A percentile compares a stretch with the other conserved stretches of the same genome.
phyloP scores from a whole-genome alignment of 2,329 filamentous ascomycete species.

The Chaetomiaceae sp. region DNA sequence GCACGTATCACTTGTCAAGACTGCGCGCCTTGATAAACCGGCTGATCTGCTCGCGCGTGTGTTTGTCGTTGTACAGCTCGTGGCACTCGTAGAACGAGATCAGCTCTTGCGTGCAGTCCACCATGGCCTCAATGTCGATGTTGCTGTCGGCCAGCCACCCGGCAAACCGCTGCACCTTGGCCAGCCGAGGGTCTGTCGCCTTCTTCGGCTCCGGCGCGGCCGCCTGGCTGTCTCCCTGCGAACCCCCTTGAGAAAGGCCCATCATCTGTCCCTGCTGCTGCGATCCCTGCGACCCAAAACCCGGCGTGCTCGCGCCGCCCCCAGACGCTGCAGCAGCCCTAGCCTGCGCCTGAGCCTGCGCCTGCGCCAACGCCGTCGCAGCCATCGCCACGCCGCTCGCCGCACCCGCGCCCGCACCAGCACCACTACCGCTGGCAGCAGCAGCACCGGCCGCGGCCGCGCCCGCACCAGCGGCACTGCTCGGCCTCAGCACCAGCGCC shows the following conservation, averaged over 20 bases:
- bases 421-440: constrained; percentile 10
- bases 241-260: constrained; percentile 9
- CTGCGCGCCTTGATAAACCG: constrained; percentile 53
- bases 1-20: constrained; percentile 47
- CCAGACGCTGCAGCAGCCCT: constrained; percentile 12
- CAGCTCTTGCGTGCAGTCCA: constrained; percentile 86
- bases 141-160: constrained; percentile 81
- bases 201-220: constrained; percentile 34
- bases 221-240: constrained; percentile 16
- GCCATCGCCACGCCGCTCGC: constrained; percentile 43
- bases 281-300: constrained; percentile 16
- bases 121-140: constrained; percentile 75
- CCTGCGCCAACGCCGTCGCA: constrained; percentile 41
- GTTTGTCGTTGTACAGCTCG: constrained; percentile 56
- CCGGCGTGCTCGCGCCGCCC: constrained; percentile 6
- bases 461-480: constrained; percentile 23
- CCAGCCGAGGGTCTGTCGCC: constrained; percentile 50
- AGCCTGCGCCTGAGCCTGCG: constrained; percentile 41
- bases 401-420: constrained; percentile 11
- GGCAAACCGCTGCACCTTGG: constrained; percentile 60
- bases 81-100: constrained; percentile 78
- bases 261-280: constrained; percentile 13
- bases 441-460: constrained; percentile 12
- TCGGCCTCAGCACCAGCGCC: constrained; percentile 72
- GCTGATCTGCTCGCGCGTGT: constrained; percentile 52